Base-by-base conservation (phyloP, 1,139 yeast species). In the Suhomyces atakaporum region DNA sequence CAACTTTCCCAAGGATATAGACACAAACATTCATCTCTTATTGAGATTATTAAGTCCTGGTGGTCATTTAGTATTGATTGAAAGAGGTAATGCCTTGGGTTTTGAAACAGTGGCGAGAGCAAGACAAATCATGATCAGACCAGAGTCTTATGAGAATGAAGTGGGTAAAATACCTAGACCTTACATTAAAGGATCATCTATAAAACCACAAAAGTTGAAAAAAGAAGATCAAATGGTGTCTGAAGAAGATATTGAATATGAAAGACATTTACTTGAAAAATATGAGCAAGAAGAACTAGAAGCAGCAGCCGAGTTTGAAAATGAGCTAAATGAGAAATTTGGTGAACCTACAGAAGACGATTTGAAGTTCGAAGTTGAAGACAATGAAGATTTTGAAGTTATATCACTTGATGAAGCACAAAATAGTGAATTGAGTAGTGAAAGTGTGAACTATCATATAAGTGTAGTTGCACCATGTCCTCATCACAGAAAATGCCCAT, bases 41-140 rank as follows among this genome's bases (percentile, higher is more conserved):
- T 66, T 88, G 21, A 68, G 73, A 13, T 62, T 85, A 19, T 62
- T 89, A 29, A 73, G 78, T 9, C 96, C 96, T 0, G 78, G 78
- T 10, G 98, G 97, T 0, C 81, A 82, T 41, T 60, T 90, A 13
- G 80, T 88, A 1, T 60, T 92, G 6, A 66, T 90, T 3, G 97
- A 92, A 62, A 73, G 97, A 46, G 98, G 98, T 2, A 87, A 85
- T 39, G 87, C 97, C 0, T 60, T 81, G 24, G 97, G 97, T 0
- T 88, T 88, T 54, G 97, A 92, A 60, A 73, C 81, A 5, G 75
- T 89, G 42, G 95, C 96, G 0, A 73, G 96, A 39, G 97, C 97
- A 1, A 73, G 98, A 51, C 96, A 92, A 58, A 60, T 87, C 7
- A 79, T 89, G 79, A 66, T 92, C 15, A 75, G 97, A 45, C 96